Conservation (phyloP, 805 yeast species). For the Saturnispora quitensis region DNA sequence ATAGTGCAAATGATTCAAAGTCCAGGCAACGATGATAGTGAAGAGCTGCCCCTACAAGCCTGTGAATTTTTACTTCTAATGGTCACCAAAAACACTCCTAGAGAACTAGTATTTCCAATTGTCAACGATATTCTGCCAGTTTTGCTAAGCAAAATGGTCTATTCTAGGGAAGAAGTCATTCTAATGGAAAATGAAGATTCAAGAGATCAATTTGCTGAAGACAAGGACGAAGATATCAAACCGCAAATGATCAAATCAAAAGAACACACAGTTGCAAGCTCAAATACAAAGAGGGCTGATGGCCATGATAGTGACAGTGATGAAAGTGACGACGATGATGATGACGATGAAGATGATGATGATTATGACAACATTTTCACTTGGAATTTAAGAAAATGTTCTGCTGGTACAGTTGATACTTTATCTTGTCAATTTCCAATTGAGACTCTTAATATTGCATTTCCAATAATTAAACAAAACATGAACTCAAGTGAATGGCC, state of each 20-base stretch:
- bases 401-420: slow-evolving; percentile 87
- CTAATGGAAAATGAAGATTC: slow-evolving; percentile 55
- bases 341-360: slow-evolving; percentile 66
- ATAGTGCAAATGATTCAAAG: slow-evolving; percentile 70
- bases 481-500: slow-evolving; percentile 75
- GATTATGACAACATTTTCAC: slow-evolving; percentile 58
- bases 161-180: slow-evolving; percentile 71
- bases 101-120: slow-evolving; percentile 46
- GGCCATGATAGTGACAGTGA: slow-evolving; percentile 5
- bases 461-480: slow-evolving; percentile 69
- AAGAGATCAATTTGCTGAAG: slow-evolving; percentile 72
- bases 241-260: slow-evolving; percentile 72
- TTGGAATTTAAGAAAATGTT: slow-evolving; percentile 90
- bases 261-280: slow-evolving; percentile 25
- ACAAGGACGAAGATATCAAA: slow-evolving; percentile 77
- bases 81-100: slow-evolving; percentile 53
- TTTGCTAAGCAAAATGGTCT: slow-evolving; percentile 74
- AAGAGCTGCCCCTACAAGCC: slow-evolving; percentile 76
- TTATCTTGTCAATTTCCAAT: slow-evolving; percentile 61
- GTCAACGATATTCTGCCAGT: slow-evolving; percentile 65
- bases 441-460: slow-evolving; percentile 53
- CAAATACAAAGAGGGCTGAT: slow-evolving; percentile 11
- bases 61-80: slow-evolving; percentile 82
- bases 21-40: slow-evolving; percentile 21
- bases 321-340: slow-evolving; percentile 40